Base-by-base conservation (phyloP, 73 alveolate species). In the Stentor roeselii region DNA sequence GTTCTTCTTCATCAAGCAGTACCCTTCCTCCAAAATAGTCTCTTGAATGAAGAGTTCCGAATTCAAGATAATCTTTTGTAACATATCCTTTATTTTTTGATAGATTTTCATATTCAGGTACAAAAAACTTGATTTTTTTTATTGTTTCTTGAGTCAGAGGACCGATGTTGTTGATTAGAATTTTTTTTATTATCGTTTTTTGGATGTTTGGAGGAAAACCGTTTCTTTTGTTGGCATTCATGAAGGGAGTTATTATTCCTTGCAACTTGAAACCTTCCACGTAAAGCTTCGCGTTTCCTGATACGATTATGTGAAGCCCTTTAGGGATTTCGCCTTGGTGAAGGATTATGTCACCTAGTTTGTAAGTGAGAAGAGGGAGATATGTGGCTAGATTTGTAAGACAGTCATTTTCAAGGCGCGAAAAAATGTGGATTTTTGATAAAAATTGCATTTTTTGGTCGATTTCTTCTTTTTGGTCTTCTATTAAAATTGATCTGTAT, bases 11-110 rank as follows among this genome's bases (percentile, higher is more conserved):
- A 21, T 34, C 41, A 30, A 67, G 11, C 34, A 67, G 41, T 11
- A 32, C n/a, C 37, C 80, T n/a, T 30, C 80, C 80, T 1, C 80
- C 80, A 67, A 67, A 67, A 32, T 27, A 67, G 2, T 67, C 80
- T 11, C 37, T 34, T 30, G 80, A 11, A 36, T 67, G 80, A 27
- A 67, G 37, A 1, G 80, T 0, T n/a, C 42, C 80, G 34, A 67
- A 67, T 2, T 27, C 11, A n/a, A 67, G 21, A 27, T 2, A 14
- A 32, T 67, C 80, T 50, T 50, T 50, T 50, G 21, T 11, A 11
- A 50, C 21, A 21, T 50, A 50, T 50, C 30, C 67, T 11, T 50
- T 50, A n/a, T 50, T 50, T 50, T 11, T 50, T 50, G 67, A 50
- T 50, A n/a, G n/a, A n/a, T n/a, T n/a, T n/a, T n/a, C n/a, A n/a